Evolutionary conservation across 192 early-diverging fungal species (phyloP).

Genomic region (Entomortierella chlamydospora): DNA sequence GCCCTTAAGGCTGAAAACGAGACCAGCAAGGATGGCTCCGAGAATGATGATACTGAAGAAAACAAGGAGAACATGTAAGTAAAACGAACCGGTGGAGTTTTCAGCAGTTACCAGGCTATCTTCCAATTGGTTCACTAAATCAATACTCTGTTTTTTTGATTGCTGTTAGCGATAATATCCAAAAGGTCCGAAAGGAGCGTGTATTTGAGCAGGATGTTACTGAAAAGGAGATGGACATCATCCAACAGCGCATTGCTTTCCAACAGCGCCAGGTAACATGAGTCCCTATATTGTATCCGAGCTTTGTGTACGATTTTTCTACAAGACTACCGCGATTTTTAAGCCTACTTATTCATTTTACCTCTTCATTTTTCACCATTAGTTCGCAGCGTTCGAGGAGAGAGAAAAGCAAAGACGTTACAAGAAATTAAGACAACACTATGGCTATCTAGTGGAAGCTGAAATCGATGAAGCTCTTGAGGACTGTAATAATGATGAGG

Average conservation of each 20-base stretch:
- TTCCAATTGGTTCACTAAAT: no score
- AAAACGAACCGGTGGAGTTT: neutral
- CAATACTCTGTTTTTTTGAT: no score
- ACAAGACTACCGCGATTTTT: no score
- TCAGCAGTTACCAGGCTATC: no score
- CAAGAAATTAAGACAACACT: slow-evolving; percentile 80
- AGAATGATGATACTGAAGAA: slow-evolving; percentile 41
- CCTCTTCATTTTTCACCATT: neutral
- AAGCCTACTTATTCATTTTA: neutral
- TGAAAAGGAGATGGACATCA: slow-evolving; percentile 89
- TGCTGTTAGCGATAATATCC: slow-evolving; percentile 72
- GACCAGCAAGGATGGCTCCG: slow-evolving; percentile 27
- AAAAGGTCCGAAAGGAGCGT: slow-evolving; percentile 83
- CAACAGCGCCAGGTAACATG: slow-evolving; percentile 80
- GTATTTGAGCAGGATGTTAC: slow-evolving; percentile 94
- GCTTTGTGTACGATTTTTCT: no score
- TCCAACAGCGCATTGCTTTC: slow-evolving; percentile 89
- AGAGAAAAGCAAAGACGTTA: slow-evolving; percentile 85
- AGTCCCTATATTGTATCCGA: no score
- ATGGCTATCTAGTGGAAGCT: slow-evolving; percentile 80
- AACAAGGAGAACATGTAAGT: slow-evolving; percentile 49
- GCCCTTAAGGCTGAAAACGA: slow-evolving; percentile 32
- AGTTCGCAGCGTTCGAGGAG: slow-evolving; percentile 89
- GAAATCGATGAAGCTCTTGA: slow-evolving; percentile 88
- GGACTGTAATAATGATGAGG: slow-evolving; percentile 88